Percentiles rank a stretch among this genome's conserved stretches.
Evolutionary conservation across 169 alveolate species (phyloP).

Genomic region (Plasmodium vinckei): DNA sequence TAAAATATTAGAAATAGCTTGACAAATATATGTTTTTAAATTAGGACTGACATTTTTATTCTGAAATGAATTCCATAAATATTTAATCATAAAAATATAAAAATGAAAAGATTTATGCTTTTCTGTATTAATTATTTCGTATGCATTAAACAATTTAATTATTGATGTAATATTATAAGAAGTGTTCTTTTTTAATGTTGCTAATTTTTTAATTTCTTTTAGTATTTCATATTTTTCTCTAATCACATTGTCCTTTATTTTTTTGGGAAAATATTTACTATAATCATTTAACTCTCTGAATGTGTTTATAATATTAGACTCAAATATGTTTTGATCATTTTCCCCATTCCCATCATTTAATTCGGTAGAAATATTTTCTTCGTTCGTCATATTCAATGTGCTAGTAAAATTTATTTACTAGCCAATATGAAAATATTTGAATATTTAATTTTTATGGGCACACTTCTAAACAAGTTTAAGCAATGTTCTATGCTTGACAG

Average conservation of each 20-base stretch:
- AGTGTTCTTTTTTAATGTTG: conserved; percentile 28
- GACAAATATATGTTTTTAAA: conserved; percentile 60
- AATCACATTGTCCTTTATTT: conserved; percentile 55
- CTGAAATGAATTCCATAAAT: conserved; percentile 56
- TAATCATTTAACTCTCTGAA: conserved; percentile 71
- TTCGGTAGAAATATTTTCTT: not conserved
- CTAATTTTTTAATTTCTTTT: conserved; percentile 44
- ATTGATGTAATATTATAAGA: conserved; percentile 53
- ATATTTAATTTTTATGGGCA: too few species aligned
- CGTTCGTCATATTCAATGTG: not conserved
- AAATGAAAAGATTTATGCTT: conserved; percentile 57
- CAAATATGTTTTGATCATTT: too few species aligned
- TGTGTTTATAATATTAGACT: conserved; percentile 2
- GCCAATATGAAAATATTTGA: too few species aligned
- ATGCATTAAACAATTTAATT: conserved; percentile 47
- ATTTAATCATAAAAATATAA: conserved; percentile 66
- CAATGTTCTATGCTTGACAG: too few species aligned
- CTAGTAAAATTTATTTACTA: too few species aligned
- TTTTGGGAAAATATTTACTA: conserved; percentile 46
- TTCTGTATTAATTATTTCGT: conserved; percentile 45
- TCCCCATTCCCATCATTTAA: not conserved
- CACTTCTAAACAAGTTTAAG: too few species aligned
- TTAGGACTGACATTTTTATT: conserved; percentile 57
- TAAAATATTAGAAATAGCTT: conserved; percentile 30
- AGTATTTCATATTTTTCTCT: conserved; percentile 57